Conservation (phyloP, 441 rosid genomes). For the Euphorbia schlechtendalii region DNA sequence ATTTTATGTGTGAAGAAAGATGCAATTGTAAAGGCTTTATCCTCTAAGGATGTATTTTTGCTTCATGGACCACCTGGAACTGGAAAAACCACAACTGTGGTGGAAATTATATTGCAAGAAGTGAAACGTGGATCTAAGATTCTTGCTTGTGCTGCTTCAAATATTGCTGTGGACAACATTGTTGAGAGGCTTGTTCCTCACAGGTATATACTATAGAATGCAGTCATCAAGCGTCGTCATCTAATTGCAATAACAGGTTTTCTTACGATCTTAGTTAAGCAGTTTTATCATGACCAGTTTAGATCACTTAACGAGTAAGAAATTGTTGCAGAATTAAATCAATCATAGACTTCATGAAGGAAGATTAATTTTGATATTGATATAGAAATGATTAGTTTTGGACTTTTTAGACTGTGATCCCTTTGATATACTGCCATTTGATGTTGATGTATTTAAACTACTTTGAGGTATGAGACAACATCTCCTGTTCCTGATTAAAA, state of each 20-base stretch:
- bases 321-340: not conserved
- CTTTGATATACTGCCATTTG: not conserved
- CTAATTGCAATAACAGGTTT: not conserved
- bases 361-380: not conserved
- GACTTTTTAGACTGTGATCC: not conserved
- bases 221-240: not conserved
- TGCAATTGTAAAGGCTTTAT: constrained; percentile 78
- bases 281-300: not conserved
- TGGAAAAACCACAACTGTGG: constrained; percentile 94
- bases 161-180: constrained; percentile 98
- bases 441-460: constrained; percentile 1
- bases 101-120: constrained; percentile 90
- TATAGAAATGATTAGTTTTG: not conserved
- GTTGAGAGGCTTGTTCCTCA: constrained; percentile 93
- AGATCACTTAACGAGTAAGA: constrained; percentile 1
- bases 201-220: constrained; percentile 33
- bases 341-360: constrained; percentile 3
- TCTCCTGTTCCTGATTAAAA: constrained; percentile 6
- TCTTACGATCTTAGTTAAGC: not conserved
- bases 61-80: constrained; percentile 99
- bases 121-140: constrained; percentile 90
- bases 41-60: constrained; percentile 79
- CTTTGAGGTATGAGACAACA: not conserved
- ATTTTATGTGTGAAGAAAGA: constrained; percentile 49
- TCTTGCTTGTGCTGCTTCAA: constrained; percentile 97